phyloP scores from a whole-genome alignment of 148 eudicot genomes.

The Arbutus unedo region DNA sequence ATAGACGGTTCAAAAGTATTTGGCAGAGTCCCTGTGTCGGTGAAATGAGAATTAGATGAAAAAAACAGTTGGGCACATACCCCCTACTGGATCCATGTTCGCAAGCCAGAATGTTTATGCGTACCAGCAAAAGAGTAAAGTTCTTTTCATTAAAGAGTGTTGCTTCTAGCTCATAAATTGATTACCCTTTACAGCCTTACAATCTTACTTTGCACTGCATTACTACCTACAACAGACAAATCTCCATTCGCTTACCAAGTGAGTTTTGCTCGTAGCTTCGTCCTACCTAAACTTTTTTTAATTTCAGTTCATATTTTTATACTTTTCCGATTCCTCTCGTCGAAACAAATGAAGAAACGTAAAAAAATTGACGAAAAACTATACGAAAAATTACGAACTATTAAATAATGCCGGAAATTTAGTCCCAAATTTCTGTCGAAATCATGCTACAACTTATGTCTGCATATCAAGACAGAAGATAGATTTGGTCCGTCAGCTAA shows the following conservation, averaged over 20 bases:
- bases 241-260: background rate
- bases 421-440: background rate
- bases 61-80: background rate
- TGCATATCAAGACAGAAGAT: background rate
- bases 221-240: background rate
- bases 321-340: background rate
- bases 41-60: background rate
- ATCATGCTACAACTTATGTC: background rate
- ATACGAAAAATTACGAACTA: too few relatives aligned
- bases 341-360: too few relatives aligned
- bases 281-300: background rate
- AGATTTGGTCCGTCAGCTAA: background rate
- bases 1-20: too few relatives aligned
- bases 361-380: too few relatives aligned
- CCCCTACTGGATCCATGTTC: too few relatives aligned
- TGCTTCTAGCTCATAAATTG: background rate
- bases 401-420: background rate
- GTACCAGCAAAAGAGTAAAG: background rate
- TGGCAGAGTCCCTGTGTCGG: background rate
- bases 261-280: background rate
- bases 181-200: background rate
- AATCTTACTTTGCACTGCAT: background rate
- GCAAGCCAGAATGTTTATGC: slow-evolving; percentile 12
- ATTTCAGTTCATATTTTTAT: too few relatives aligned
- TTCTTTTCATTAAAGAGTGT: background rate